A percentile compares a stretch with the other conserved stretches of the same genome.
phyloP scores from a whole-genome alignment of 1,284 basidiomycete genomes.

The Anthracocystis panici-leucophaei region DNA sequence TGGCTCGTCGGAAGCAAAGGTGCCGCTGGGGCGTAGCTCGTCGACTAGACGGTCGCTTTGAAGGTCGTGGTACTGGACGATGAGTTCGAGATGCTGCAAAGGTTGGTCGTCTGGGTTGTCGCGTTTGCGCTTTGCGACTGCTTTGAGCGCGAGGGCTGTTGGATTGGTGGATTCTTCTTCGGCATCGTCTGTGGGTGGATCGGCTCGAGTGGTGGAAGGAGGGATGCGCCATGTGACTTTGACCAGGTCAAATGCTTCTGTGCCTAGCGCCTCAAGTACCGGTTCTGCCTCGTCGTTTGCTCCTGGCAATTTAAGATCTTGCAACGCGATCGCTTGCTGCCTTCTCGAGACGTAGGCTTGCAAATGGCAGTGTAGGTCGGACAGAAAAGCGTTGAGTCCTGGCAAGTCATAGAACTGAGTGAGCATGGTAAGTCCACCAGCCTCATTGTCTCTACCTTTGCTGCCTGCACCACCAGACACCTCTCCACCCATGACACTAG shows the following conservation, averaged over 20 bases:
- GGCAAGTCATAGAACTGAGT: slow-evolving; percentile 38
- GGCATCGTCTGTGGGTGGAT: not conserved
- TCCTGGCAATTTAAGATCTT: slow-evolving; percentile 26
- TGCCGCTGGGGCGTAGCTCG: slow-evolving; percentile 26
- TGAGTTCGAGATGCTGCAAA: slow-evolving; percentile 29
- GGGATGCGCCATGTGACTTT: slow-evolving; percentile 51
- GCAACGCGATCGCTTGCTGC: slow-evolving; percentile 46
- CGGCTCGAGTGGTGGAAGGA: slow-evolving; percentile 1
- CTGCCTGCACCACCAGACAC: slow-evolving; percentile 28
- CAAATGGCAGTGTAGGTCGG: slow-evolving; percentile 47
- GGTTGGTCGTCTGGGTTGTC: slow-evolving; percentile 29
- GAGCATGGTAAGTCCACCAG: slow-evolving; percentile 47
- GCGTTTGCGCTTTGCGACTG: slow-evolving; percentile 27
- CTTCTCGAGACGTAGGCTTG: slow-evolving; percentile 54
- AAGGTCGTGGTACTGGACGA: slow-evolving; percentile 43
- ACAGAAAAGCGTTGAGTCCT: slow-evolving; percentile 49
- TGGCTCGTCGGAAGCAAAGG: slow-evolving; percentile 6
- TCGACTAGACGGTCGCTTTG: slow-evolving; percentile 46
- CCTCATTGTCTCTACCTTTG: slow-evolving; percentile 33
- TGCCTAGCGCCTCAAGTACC: slow-evolving; percentile 34
- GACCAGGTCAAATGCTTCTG: slow-evolving; percentile 49
- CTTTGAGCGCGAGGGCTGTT: slow-evolving; percentile 17
- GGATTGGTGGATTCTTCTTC: slow-evolving; percentile 17
- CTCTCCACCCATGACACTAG: slow-evolving; percentile 28
- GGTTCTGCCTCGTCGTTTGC: not conserved